A percentile compares a stretch with the other conserved stretches of the same genome.
phyloP scores from a whole-genome alignment of 2,329 filamentous ascomycete genomes.

The Xenoacremonium recifei region DNA sequence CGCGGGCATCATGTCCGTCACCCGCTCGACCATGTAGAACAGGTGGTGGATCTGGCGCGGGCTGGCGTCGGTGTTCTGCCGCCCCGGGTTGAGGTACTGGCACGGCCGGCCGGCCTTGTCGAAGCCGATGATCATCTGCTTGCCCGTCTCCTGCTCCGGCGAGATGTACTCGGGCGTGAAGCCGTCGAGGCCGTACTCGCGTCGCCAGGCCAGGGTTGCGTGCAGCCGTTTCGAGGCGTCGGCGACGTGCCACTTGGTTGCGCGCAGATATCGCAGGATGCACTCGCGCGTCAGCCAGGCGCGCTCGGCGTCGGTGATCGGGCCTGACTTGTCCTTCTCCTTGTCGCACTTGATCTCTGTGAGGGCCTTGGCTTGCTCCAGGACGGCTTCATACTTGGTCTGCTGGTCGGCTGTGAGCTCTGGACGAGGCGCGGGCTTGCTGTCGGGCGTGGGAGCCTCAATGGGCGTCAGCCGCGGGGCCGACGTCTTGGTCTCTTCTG shows the following conservation, averaged over 20 bases:
- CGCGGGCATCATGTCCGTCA: constrained; percentile 82
- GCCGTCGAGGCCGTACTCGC: constrained; percentile 81
- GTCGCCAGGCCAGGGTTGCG: constrained; percentile 80
- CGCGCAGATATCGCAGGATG: constrained; percentile 86
- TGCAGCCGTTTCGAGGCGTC: constrained; percentile 78
- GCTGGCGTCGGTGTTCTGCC: constrained; percentile 87
- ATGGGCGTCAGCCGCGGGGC: constrained; percentile 54
- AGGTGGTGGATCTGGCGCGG: constrained; percentile 90
- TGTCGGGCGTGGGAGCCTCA: constrained; percentile 52
- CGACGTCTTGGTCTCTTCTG: constrained; percentile 13
- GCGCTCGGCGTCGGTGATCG: constrained; percentile 75
- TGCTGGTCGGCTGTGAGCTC: constrained; percentile 74
- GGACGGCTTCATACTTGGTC: constrained; percentile 75
- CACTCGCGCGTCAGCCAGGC: constrained; percentile 93
- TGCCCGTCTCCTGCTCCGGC: constrained; percentile 93
- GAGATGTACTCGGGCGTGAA: constrained; percentile 86
- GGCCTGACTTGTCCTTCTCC: constrained; percentile 55
- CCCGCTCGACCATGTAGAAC: constrained; percentile 92
- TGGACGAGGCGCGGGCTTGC: constrained; percentile 55
- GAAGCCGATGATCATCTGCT: constrained; percentile 86
- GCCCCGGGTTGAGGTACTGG: constrained; percentile 83
- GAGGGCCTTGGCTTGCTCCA: constrained; percentile 70
- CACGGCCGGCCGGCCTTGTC: constrained; percentile 85
- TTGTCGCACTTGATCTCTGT: constrained; percentile 59
- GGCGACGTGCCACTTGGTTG: constrained; percentile 82